Percentiles rank a stretch among this genome's conserved stretches.
Conservation (phyloP, 805 yeast genomes). For the Kluyveromyces dobzhanskii region DNA sequence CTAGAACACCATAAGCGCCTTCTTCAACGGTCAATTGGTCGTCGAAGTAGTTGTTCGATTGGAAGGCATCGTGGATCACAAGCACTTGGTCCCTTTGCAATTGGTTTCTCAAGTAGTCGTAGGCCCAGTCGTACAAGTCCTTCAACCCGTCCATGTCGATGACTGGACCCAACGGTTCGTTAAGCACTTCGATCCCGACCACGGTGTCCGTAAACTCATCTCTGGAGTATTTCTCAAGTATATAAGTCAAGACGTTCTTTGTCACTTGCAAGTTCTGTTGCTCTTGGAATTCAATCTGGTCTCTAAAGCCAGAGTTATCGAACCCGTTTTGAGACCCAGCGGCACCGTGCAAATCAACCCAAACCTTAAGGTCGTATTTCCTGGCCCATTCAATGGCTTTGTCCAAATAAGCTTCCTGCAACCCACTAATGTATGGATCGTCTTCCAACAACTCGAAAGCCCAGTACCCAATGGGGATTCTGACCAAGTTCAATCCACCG, state of each 20-base stretch:
- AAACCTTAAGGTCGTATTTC: conserved; percentile 54
- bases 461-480: conserved; percentile 96
- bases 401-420: conserved; percentile 60
- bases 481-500: conserved; percentile 71
- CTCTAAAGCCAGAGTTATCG: conserved; percentile 87
- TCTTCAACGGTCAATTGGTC: conserved; percentile 37
- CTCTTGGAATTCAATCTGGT: conserved; percentile 43
- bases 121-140: conserved; percentile 55
- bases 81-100: conserved; percentile 45
- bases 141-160: conserved; percentile 51
- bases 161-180: conserved; percentile 80
- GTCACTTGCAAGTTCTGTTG: conserved; percentile 46
- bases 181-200: conserved; percentile 74
- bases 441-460: conserved; percentile 53
- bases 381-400: conserved; percentile 72
- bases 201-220: conserved; percentile 59
- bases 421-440: conserved; percentile 84
- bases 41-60: conserved; percentile 55
- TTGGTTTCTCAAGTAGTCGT: conserved; percentile 49
- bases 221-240: conserved; percentile 58
- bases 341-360: conserved; percentile 95
- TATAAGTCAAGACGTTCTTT: conserved; percentile 41
- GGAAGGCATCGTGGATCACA: conserved; percentile 79
- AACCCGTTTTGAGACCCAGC: conserved; percentile 96
- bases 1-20: conserved; percentile 54